A percentile compares a stretch with the other conserved stretches of the same genome.
phyloP scores from a whole-genome alignment of 148 eudicot genomes.

The Amaranthus palmeri region DNA sequence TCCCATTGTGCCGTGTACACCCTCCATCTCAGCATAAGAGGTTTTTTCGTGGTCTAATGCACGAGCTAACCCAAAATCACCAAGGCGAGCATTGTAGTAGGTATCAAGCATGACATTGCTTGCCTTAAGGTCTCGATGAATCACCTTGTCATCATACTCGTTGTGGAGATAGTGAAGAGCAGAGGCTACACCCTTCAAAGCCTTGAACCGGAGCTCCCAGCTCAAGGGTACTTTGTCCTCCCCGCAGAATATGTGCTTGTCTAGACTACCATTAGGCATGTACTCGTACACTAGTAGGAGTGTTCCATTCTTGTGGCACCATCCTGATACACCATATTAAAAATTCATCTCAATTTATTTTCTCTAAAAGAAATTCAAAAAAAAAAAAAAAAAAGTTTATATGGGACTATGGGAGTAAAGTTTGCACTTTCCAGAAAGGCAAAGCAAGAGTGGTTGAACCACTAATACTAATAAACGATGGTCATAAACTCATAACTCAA shows the following conservation, averaged over 20 bases:
- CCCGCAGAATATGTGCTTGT: slow-evolving; percentile 47
- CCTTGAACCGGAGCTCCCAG: slow-evolving; percentile 47
- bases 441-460: too few relatives aligned
- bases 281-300: slow-evolving; percentile 70
- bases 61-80: slow-evolving; percentile 87
- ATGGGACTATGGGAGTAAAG: too few relatives aligned
- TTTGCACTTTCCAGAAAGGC: too few relatives aligned
- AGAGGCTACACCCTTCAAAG: slow-evolving; percentile 40
- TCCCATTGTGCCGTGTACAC: slow-evolving; percentile 68
- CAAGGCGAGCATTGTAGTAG: slow-evolving; percentile 71
- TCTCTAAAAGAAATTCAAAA: too few relatives aligned
- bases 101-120: slow-evolving; percentile 84
- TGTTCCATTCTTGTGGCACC: slow-evolving; percentile 80
- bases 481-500: too few relatives aligned
- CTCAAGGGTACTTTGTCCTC: slow-evolving; percentile 24
- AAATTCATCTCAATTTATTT: not conserved
- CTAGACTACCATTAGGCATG: slow-evolving; percentile 88
- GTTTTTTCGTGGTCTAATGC: slow-evolving; percentile 68
- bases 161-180: slow-evolving; percentile 66
- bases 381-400: too few relatives aligned
- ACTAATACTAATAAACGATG: too few relatives aligned
- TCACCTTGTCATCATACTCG: slow-evolving; percentile 66
- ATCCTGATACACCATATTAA: slow-evolving; percentile 41
- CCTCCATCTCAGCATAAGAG: slow-evolving; percentile 64
- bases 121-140: slow-evolving; percentile 83